These are phyloP conservation scores for Pythium dissotocum DNA, from an alignment of 352 stramenopile genomes.

Conservation along the genomic window DNA sequence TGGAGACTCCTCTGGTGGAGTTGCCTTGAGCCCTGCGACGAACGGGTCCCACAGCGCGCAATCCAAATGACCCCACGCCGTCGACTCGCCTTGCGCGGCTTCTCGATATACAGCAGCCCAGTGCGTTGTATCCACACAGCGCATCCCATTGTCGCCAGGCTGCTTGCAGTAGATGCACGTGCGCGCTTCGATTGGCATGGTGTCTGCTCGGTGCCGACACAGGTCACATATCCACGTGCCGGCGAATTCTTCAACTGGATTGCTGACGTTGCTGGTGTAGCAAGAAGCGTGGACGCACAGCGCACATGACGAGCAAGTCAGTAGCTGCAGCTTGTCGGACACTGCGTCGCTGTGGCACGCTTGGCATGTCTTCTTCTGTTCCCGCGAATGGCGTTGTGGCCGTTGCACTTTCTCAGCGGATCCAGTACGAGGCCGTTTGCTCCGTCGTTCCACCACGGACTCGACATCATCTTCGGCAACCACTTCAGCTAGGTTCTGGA, in stretches of 20 bases:
- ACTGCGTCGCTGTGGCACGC: background rate
- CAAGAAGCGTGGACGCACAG: slow-evolving; percentile 12
- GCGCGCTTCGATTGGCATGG: slow-evolving; percentile 1
- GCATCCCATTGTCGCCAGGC: slow-evolving; percentile 10
- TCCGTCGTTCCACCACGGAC: slow-evolving; percentile 1
- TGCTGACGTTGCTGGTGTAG: background rate
- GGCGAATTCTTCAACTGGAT: background rate
- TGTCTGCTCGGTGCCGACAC: slow-evolving; percentile 3
- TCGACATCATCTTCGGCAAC: background rate
- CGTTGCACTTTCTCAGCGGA: slow-evolving; percentile 6
- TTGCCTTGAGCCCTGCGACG: background rate
- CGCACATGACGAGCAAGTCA: slow-evolving; percentile 14
- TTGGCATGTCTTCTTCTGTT: background rate
- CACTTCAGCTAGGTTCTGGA: background rate
- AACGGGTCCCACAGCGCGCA: slow-evolving; percentile 25
- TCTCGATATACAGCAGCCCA: slow-evolving; percentile 13
- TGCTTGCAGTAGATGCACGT: slow-evolving; percentile 22
- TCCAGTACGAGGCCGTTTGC: slow-evolving; percentile 15
- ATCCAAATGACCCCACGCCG: slow-evolving; percentile 16
- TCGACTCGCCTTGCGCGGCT: background rate
- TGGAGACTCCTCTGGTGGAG: background rate
- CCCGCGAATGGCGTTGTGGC: background rate
- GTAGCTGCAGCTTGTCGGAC: background rate
- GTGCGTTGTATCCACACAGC: slow-evolving; percentile 13
- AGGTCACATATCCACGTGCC: slow-evolving; percentile 23